Base-by-base conservation (phyloP, 176 grass and related monocot species). In the Neostapfia colusana region DNA sequence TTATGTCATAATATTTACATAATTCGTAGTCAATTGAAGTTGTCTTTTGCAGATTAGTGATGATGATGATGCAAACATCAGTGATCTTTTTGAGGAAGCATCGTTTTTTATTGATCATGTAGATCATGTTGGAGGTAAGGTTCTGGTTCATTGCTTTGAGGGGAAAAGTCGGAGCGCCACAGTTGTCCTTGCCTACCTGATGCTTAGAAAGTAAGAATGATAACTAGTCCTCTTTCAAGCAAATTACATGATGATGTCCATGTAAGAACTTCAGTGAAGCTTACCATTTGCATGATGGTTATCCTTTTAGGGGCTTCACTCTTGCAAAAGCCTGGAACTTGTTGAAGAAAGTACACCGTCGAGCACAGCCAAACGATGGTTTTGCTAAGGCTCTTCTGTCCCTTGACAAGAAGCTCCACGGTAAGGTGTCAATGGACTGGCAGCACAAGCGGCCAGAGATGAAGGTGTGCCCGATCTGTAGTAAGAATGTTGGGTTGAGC, bases 161-260 rank as follows among this genome's bases (percentile, higher is more conserved):
- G 95, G 95, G 10, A 98, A 98, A 90, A 98, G 95, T 75, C 85
- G 87, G 36, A 98, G 95, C 34, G 84, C 95, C 63, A 98, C 95
- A 31, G 76, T 98, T 20, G 87, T 92, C 10, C 88, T 97, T 66
- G 88, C 91, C 48, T 89, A 89, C 75, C 67, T 97, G 84, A 93
- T 97, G 87, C 89, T 89, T 54, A 91, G 91, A 88, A 89, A 88
- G 94, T 91, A 91, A 91, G 84, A 63, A 55, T 41, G 3, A 38
- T 68, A 43, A 21, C 72, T 48, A 57, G 20, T 28, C 25, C 48
- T 68, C 40, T 58, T 74, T 36, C 49, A 9, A 50, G 1, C 12
- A 15, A 72, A 63, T 72, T 61, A 10, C 51, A 63, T 54, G n/a
- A 72, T 55, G 49, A 27, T 55, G 17, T 2, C 23, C 18, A 14